A percentile compares a stretch with the other conserved stretches of the same genome.
Evolutionary conservation across 2,329 filamentous ascomycete species (phyloP).

Genomic region (Penicillium sp.): DNA sequence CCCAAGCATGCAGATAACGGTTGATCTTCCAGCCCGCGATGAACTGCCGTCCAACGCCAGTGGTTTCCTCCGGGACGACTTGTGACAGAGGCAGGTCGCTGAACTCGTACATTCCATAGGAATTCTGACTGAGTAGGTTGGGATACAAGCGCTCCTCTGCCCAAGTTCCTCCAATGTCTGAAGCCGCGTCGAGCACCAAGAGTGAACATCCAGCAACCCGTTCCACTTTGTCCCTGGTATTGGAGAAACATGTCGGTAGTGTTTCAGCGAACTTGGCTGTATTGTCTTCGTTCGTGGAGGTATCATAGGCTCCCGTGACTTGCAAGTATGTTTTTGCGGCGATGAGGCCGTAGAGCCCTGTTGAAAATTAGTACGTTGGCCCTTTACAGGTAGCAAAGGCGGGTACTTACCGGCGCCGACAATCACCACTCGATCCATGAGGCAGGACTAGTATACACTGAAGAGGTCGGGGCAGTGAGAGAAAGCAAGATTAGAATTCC

Average conservation of each 20-base stretch:
- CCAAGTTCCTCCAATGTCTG: conserved; percentile 31
- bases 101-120: conserved; percentile 32
- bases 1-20: conserved; percentile 27
- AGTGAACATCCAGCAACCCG: conserved; percentile 11
- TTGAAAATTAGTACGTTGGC: too few relatives aligned
- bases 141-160: conserved; percentile 30
- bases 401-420: conserved; percentile 21
- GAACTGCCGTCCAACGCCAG: conserved; percentile 16
- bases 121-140: conserved; percentile 31
- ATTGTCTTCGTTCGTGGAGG: not conserved
- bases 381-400: not conserved
- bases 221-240: not conserved
- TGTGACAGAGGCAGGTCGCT: conserved; percentile 27
- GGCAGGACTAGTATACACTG: too few relatives aligned
- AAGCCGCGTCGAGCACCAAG: conserved; percentile 28
- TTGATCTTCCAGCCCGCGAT: conserved; percentile 32
- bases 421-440: conserved; percentile 23
- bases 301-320: conserved; percentile 17
- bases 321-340: conserved; percentile 34
- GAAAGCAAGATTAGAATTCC: not conserved
- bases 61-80: conserved; percentile 14
- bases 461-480: not conserved
- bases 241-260: conserved; percentile 16
- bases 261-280: not conserved
- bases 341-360: conserved; percentile 31